Evolutionary conservation across 2,329 filamentous ascomycete genomes (phyloP).

Genomic region (Aspergillus ochraceus): DNA sequence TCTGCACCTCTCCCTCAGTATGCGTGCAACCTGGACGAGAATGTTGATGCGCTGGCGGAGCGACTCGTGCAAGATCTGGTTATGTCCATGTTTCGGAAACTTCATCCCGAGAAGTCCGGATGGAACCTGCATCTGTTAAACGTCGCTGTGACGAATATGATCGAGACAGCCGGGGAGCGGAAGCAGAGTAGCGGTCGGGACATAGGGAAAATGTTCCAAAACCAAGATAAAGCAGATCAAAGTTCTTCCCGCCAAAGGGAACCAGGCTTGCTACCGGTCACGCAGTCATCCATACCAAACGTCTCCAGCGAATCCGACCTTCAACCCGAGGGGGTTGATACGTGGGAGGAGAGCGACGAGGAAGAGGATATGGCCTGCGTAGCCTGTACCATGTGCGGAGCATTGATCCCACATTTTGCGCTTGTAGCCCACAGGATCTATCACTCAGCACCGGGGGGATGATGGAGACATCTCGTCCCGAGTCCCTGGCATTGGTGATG

Average conservation of each 20-base stretch:
- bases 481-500: not conserved
- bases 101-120: conserved; percentile 67
- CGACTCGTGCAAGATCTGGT: conserved; percentile 69
- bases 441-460: conserved; percentile 35
- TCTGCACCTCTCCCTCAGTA: conserved; percentile 73
- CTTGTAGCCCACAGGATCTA: conserved; percentile 51
- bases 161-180: conserved; percentile 53
- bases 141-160: conserved; percentile 84
- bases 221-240: conserved; percentile 67
- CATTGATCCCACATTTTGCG: conserved; percentile 51
- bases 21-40: conserved; percentile 64
- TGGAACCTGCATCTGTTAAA: conserved; percentile 87
- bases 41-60: conserved; percentile 62
- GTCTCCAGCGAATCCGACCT: not conserved
- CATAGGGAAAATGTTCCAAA: conserved; percentile 79
- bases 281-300: not conserved
- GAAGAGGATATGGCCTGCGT: conserved; percentile 30
- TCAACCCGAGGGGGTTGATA: conserved; percentile 19
- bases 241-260: conserved; percentile 51
- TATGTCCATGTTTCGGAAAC: conserved; percentile 69
- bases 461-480: not conserved
- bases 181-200: conserved; percentile 65
- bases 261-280: not conserved
- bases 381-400: conserved; percentile 46
- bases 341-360: conserved; percentile 39